Evolutionary conservation across 2,329 filamentous ascomycete species (phyloP), one percentile per base, ranked within the genome.

Genomic region (Amesomyces nigricolor): DNA sequence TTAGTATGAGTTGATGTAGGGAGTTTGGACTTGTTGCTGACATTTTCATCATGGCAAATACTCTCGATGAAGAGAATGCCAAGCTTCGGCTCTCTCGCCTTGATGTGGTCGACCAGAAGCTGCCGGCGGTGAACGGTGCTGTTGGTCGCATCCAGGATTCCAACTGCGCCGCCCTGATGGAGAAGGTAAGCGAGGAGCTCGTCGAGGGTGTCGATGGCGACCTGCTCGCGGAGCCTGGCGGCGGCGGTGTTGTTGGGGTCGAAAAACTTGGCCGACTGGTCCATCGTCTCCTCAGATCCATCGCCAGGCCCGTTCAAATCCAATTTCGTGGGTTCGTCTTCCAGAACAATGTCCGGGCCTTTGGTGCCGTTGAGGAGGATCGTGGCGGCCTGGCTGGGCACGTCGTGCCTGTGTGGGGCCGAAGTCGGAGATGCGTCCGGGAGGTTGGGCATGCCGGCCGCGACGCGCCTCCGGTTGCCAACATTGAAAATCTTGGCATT

Each of bases 401-500:
- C 68, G 58, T 80, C 74, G 47, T 73, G 70, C 26, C 68, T 65
- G 26, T 63, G 58, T 61, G 70, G 63, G 19, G 63, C 57, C 40
- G 60, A 61, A 37, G 63, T 63, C 51, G 64, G 64, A 37, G 59
- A 58, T 17, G 48, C 51, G 43, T 74, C 72, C 1, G 67, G 66
- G 1, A 47, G 50, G 49, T 54, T 68, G 71, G 70, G 40, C 47
- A 76, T 69, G 14, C 87, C 87, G 43, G 87, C 88, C 16, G 86
- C 89, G 49, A 91, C 82, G 64, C 94, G 86, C 65, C 94, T 82
- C 66, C 91, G 82, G 71, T 96, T 92, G 58, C 94, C 94, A 38
- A 99, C 94, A 66, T 99, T 99, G 82, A 99, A 99, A 64, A 99
- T 96, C 63, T 81, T 82, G 11, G 91, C 94, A 66, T 96, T 89